Base-by-base conservation (phyloP, 1,284 basidiomycete species). In the Irpex sp. region DNA sequence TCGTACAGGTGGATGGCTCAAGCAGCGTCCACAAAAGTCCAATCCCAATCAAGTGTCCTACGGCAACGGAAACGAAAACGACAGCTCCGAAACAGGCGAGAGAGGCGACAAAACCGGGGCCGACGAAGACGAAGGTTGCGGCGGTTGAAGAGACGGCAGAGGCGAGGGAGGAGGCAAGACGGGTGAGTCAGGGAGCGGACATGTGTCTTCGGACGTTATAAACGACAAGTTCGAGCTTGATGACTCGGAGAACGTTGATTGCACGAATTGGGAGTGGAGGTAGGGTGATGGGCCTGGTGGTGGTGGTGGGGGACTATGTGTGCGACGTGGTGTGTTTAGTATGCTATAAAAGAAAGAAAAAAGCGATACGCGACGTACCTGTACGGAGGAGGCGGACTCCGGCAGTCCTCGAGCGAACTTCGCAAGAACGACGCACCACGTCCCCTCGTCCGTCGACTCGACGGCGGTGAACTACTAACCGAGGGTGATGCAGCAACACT, bases 71-170 rank as follows among this genome's bases (percentile, higher is more conserved):
- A 45, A 45, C 18, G 48, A 18, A 12, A 51, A 51, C 48, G 48
- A 51, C 2, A 45, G 39, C n/a, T 12, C n/a, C 1, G 49, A 58
- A 3, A 56, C 21, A 21, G 53, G 57, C 9, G 49, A 23, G 28
- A 61, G 33, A 18, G 59, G 59, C 18, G 55, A 61, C 45, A 55
- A 57, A 7, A 51, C 55, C 4, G 19, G 55, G 12, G 59, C 37
- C 9, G 56, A 42, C n/a, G 59, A 51, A 9, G 39, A 42, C 39
- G 39, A 42, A 16, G 9, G 5, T 2, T 2, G 2, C 5, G n/a
- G 39, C 39, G 1, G 12, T 2, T 12, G n/a, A 12, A 2, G 39
- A 12, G 19, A 33, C 18, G 59, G 37, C 3, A 45, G 42, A 1
- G 59, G 35, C 8, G 59, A 51, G 14, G 58, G 23, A 7, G 21